Conservation (phyloP, 495 filamentous ascomycete species). For the Clohesyomyces aquaticus region DNA sequence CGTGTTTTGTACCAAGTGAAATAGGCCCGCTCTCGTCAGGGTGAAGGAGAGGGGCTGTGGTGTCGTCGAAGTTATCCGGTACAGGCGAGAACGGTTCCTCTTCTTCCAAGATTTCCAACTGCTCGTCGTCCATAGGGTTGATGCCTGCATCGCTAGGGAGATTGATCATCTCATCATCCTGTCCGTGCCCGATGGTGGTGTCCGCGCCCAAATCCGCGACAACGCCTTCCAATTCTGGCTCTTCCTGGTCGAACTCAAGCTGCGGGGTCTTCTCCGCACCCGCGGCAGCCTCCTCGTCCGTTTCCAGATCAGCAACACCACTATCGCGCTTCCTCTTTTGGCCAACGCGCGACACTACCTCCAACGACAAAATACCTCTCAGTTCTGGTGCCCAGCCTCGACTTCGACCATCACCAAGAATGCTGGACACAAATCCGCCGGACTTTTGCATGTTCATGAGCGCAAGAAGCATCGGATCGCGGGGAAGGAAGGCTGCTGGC, state of each 20-base stretch:
- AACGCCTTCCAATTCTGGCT: conserved; percentile 16
- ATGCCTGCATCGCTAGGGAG: conserved; percentile 23
- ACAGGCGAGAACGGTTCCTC: conserved; percentile 40
- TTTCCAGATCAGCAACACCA: conserved; percentile 77
- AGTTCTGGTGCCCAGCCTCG: conserved; percentile 89
- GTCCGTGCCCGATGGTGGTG: conserved; percentile 25
- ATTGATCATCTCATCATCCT: conserved; percentile 30
- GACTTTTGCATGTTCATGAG: conserved; percentile 89
- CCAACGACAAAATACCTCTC: conserved; percentile 79
- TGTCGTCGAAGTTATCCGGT: conserved; percentile 69
- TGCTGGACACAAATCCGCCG: conserved; percentile 80
- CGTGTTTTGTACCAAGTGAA: conserved; percentile 88
- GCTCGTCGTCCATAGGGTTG: conserved; percentile 32
- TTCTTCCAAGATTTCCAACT: conserved; percentile 45
- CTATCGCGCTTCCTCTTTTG: conserved; percentile 95
- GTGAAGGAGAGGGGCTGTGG: conserved; percentile 69
- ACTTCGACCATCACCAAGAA: conserved; percentile 76
- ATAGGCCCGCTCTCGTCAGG: conserved; percentile 81
- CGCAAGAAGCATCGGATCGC: conserved; percentile 81
- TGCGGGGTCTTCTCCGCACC: conserved; percentile 42
- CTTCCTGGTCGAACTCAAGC: conserved; percentile 42
- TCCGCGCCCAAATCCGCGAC: conserved; percentile 36
- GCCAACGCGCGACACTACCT: conserved; percentile 72
- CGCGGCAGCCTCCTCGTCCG: conserved; percentile 61
- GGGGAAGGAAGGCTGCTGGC: conserved; percentile 74